These are phyloP conservation scores for Ganoderma multipileum DNA, from an alignment of 1,284 basidiomycete species.

Conservation along the genomic window DNA sequence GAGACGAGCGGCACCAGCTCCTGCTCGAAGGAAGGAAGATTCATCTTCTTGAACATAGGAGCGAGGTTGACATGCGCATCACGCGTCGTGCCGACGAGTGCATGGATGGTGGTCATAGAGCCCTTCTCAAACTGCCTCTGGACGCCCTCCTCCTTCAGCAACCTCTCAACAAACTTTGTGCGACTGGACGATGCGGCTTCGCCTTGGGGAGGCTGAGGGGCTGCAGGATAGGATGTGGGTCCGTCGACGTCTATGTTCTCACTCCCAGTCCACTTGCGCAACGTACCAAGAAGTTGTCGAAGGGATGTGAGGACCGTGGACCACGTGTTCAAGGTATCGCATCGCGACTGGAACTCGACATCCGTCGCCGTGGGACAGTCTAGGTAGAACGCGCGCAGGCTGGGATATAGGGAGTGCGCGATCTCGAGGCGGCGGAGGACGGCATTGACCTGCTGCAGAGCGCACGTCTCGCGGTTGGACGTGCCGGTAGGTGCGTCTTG, in stretches of 20 bases:
- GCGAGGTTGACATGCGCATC: constrained; percentile 88
- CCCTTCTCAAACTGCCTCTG: constrained; percentile 95
- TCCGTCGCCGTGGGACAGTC: constrained; percentile 81
- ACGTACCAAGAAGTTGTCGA: constrained; percentile 76
- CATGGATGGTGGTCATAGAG: constrained; percentile 87
- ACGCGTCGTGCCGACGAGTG: constrained; percentile 87
- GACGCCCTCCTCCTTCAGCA: constrained; percentile 96
- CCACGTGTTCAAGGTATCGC: constrained; percentile 92
- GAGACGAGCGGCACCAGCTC: constrained; percentile 94
- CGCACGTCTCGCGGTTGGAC: constrained; percentile 52
- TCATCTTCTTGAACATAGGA: constrained; percentile 79
- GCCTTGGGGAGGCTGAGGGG: constrained; percentile 20
- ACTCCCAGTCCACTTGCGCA: constrained; percentile 92
- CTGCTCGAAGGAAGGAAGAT: constrained; percentile 91
- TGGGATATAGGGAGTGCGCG: constrained; percentile 89
- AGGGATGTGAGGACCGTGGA: constrained; percentile 82
- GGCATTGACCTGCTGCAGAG: constrained; percentile 75
- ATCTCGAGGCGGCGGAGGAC: constrained; percentile 84
- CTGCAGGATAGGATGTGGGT: constrained; percentile 51
- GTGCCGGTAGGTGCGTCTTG: constrained; percentile 47
- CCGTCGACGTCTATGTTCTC: constrained; percentile 89
- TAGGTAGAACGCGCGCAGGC: constrained; percentile 77
- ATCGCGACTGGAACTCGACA: constrained; percentile 73
- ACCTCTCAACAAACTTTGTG: constrained; percentile 90
- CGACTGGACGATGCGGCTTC: constrained; percentile 49